Base-by-base conservation (phyloP, 2,329 filamentous ascomycete genomes). In the Fusarium albosuccineum region DNA sequence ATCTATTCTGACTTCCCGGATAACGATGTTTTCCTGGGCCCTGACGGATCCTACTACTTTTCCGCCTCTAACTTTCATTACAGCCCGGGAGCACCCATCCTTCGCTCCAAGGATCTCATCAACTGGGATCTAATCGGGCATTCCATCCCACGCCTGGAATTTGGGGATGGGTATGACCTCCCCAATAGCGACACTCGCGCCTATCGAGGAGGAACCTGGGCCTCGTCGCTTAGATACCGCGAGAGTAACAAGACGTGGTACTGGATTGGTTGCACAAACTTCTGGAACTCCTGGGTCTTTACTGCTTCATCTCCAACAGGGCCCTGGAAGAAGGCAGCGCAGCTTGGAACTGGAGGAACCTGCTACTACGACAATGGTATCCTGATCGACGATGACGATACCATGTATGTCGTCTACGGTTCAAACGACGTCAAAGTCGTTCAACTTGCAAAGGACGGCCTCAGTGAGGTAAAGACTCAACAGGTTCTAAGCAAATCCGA, bases 311-410 rank as follows among this genome's bases (percentile, higher is more conserved):
- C 74, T 9, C 77, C 77, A 5, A 75, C 76, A 2, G 82, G 81
- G 0, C 81, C 82, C 0, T 86, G 83, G 83, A 78, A 63, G 10
- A 75, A 80, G 45, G 64, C 70, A 37, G 76, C 74, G 2, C 78
- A 72, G 9, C 74, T 81, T 14, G 77, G 74, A 1, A 79, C 72
- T 1, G 44, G 42, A 3, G 44, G 42, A 3, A 64, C 52, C 14
- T 89, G 86, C 73, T 87, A 86, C 68, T 89, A 89, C 66, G 87
- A 89, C 71, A 81, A 78, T 16, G 86, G 87, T 0, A 73, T 89
- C 0, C 72, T 89, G n/a, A 81, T 89, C 34, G 86, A 89, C 50
- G 84, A 87, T 26, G 81, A 88, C 33, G 86, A 88, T 58, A 85
- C 81, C 1, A 85, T 88, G 80, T 89, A 88, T 52, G 82, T 89